Conservation (phyloP, 1,284 basidiomycete species). For the Apiotrichum laibachii region DNA sequence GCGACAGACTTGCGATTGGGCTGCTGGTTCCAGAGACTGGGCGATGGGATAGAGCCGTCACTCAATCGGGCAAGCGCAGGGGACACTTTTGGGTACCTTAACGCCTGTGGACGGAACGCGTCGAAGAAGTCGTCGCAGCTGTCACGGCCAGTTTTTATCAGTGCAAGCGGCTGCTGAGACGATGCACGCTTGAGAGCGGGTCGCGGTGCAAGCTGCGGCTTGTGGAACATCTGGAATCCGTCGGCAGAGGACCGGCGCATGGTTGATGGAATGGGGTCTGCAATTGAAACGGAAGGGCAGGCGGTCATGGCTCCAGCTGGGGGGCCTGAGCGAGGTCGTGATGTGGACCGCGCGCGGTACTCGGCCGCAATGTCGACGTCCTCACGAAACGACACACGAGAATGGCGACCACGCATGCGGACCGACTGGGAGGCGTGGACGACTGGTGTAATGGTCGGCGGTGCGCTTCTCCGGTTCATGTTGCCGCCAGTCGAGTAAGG, state of each 20-base stretch:
- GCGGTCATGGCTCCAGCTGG: background rate
- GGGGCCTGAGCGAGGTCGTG: constrained; percentile 6
- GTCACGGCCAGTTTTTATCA: background rate
- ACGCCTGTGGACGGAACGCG: constrained; percentile 21
- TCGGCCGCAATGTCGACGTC: constrained; percentile 14
- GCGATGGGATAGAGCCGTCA: constrained; percentile 10
- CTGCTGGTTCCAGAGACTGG: constrained; percentile 1
- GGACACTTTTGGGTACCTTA: constrained; percentile 26
- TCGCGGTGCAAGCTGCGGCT: background rate
- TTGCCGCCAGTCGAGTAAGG: constrained; percentile 5
- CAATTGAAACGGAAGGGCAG: background rate
- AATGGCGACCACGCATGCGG: constrained; percentile 4
- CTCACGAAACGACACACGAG: constrained; percentile 22
- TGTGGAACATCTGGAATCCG: background rate
- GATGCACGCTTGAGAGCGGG: constrained; percentile 9
- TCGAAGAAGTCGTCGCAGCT: constrained; percentile 13
- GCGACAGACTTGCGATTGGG: background rate
- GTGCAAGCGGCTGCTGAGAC: constrained; percentile 1
- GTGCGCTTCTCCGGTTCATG: constrained; percentile 10
- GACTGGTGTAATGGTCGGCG: constrained; percentile 1
- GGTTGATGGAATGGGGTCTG: background rate
- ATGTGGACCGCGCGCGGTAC: background rate
- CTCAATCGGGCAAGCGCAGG: constrained; percentile 25
- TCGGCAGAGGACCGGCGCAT: constrained; percentile 12
- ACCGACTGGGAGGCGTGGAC: background rate